phyloP scores from a whole-genome alignment of 73 alveolate species.

The Durusdinium trenchii region DNA sequence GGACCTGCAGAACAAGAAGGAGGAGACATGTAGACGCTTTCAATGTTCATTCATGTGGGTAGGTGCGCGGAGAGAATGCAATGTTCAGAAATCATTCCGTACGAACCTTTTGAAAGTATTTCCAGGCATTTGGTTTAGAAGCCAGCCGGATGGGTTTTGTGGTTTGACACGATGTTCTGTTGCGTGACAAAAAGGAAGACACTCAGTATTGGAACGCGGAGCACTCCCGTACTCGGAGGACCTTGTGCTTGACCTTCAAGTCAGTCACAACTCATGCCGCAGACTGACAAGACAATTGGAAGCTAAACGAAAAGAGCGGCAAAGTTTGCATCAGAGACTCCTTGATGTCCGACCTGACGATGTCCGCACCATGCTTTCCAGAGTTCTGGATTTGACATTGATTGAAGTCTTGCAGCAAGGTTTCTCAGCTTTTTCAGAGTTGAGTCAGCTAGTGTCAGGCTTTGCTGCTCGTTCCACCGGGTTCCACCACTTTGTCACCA shows the following conservation, averaged over 20 bases:
- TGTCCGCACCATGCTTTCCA: conserved; percentile 5
- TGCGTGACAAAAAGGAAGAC: neutral
- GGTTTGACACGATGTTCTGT: neutral
- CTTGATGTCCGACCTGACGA: conserved; percentile 2
- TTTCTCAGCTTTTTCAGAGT: no score
- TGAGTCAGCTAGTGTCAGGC: no score
- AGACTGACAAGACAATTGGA: conserved; percentile 57
- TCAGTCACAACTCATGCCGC: conserved; percentile 51
- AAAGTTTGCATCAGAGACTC: conserved; percentile 45
- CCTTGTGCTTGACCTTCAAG: conserved; percentile 50
- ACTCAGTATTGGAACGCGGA: neutral
- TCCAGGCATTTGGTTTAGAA: neutral
- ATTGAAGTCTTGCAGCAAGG: conserved; percentile 19
- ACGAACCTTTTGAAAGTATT: neutral
- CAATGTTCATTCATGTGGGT: neutral
- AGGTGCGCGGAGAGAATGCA: neutral
- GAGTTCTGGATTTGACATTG: conserved; percentile 27
- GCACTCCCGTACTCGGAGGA: neutral
- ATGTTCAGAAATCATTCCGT: neutral
- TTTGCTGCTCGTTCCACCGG: no score
- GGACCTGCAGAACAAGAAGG: conserved; percentile 76
- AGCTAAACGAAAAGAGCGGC: conserved; percentile 25
- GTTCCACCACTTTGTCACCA: no score
- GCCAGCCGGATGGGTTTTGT: neutral
- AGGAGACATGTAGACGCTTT: neutral